These are phyloP conservation scores for Podila epicladia DNA, from an alignment of 192 early-diverging fungal species.

Conservation along the genomic window DNA sequence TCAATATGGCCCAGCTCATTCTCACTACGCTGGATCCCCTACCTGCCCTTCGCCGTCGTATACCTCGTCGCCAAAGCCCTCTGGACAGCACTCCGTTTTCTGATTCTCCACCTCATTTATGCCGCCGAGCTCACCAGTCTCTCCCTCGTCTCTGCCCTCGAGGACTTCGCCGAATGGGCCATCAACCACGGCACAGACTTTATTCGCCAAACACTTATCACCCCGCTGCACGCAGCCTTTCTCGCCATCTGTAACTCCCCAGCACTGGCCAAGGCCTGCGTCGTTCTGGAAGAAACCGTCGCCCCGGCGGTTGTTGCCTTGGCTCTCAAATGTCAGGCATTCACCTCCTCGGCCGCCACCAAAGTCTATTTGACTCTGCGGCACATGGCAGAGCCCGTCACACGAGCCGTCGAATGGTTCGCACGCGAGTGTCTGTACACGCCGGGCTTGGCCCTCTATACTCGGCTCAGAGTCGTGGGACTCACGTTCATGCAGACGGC, in stretches of 20 bases:
- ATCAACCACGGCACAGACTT: conserved; percentile 31
- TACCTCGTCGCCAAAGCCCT: conserved; percentile 25
- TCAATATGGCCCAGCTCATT: conserved; percentile 17
- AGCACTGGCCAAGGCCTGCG: neutral
- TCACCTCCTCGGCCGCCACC: neutral
- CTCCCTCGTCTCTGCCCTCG: neutral
- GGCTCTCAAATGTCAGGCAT: neutral
- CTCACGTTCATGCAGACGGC: conserved; percentile 24
- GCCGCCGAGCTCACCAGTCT: conserved; percentile 7
- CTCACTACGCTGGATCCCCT: conserved; percentile 34
- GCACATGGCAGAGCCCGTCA: conserved; percentile 10
- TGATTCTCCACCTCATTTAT: conserved; percentile 18
- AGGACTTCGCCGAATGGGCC: conserved; percentile 17
- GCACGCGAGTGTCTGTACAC: conserved; percentile 31
- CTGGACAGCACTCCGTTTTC: conserved; percentile 16
- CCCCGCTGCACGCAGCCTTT: neutral
- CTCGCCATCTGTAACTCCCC: conserved; percentile 8
- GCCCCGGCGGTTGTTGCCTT: conserved; percentile 1
- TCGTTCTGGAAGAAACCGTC: conserved; percentile 8
- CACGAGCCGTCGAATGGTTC: conserved; percentile 18
- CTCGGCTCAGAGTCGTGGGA: conserved; percentile 10
- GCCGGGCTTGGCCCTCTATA: conserved; percentile 23
- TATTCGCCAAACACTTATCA: conserved; percentile 3
- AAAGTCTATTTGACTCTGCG: neutral
- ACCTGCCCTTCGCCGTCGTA: conserved; percentile 35